These are phyloP conservation scores for Neophaeococcomyces mojaviensis DNA, from an alignment of 2,329 filamentous ascomycete genomes.

Conservation along the genomic window DNA sequence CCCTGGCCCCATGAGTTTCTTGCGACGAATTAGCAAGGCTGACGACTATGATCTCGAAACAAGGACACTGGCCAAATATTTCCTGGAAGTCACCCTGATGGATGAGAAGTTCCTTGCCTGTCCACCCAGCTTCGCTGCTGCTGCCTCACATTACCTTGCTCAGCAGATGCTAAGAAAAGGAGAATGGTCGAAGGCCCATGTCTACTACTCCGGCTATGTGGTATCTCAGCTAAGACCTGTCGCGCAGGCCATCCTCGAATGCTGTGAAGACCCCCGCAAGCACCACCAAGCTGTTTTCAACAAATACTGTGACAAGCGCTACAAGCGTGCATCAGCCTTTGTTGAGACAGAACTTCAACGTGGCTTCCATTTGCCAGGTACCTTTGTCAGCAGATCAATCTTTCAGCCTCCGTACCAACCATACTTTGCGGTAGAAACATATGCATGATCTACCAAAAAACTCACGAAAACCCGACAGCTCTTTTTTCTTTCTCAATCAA, in stretches of 20 bases:
- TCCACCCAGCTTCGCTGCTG: constrained; percentile 81
- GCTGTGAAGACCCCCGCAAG: constrained; percentile 69
- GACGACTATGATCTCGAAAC: constrained; percentile 97
- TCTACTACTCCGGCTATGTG: constrained; percentile 91
- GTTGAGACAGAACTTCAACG: constrained; percentile 67
- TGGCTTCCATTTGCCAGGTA: constrained; percentile 47
- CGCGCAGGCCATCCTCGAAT: constrained; percentile 73
- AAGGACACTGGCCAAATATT: constrained; percentile 92
- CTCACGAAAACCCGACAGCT: no score
- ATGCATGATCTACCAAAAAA: neutral
- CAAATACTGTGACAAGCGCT: constrained; percentile 83
- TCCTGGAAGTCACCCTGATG: constrained; percentile 93
- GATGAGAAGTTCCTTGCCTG: constrained; percentile 93
- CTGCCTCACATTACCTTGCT: constrained; percentile 85
- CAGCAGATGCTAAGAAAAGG: constrained; percentile 85
- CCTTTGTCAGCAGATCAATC: constrained; percentile 11
- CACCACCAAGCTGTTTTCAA: constrained; percentile 85
- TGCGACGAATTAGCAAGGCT: constrained; percentile 93
- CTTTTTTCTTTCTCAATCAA: no score
- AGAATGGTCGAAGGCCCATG: constrained; percentile 76
- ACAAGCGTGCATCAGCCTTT: constrained; percentile 73
- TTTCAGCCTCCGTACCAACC: constrained; percentile 11
- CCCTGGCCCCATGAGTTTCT: constrained; percentile 98
- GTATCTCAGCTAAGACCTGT: constrained; percentile 73
- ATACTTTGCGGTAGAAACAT: constrained; percentile 21